Evolutionary conservation across 192 early-diverging fungal species (phyloP).

Genomic region (Mortierella antarctica): DNA sequence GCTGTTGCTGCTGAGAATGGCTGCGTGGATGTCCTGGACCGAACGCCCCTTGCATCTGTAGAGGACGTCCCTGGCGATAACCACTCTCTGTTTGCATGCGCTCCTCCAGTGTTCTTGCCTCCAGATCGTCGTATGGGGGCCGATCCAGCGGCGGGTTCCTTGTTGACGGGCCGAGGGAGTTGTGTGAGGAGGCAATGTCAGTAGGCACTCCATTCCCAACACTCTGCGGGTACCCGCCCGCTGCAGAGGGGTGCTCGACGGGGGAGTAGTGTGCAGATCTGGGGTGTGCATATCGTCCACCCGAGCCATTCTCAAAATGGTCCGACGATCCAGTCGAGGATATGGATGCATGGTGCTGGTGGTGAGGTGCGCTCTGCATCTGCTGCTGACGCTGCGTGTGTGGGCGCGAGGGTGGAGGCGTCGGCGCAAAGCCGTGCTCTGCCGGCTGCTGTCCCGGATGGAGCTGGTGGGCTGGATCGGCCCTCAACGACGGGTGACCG

Average conservation of each 20-base stretch:
- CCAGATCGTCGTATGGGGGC: conserved; percentile 3
- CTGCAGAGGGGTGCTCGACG: neutral
- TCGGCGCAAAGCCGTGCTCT: too few species aligned
- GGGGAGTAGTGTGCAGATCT: conserved; percentile 21
- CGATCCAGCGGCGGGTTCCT: conserved; percentile 11
- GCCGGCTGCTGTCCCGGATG: too few species aligned
- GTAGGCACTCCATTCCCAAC: neutral
- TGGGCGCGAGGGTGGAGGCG: too few species aligned
- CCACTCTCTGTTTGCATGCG: conserved; percentile 2
- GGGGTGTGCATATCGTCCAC: conserved; percentile 8
- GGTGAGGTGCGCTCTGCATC: neutral
- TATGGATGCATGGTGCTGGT: conserved; percentile 25
- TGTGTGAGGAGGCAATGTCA: too few species aligned
- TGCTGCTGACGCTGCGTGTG: conserved; percentile 7
- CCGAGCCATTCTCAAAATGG: conserved; percentile 4
- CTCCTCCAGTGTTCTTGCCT: conserved; percentile 4
- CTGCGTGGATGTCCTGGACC: conserved; percentile 4
- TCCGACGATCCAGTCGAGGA: conserved; percentile 19
- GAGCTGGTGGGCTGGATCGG: too few species aligned
- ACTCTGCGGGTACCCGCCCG: neutral
- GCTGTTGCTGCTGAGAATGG: neutral
- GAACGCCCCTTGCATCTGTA: neutral
- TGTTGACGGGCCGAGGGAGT: neutral
- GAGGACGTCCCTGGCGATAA: conserved; percentile 9
- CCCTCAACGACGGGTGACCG: too few species aligned